Conservation (phyloP, 768 basidiomycete genomes). For the Amanita polypyramis region DNA sequence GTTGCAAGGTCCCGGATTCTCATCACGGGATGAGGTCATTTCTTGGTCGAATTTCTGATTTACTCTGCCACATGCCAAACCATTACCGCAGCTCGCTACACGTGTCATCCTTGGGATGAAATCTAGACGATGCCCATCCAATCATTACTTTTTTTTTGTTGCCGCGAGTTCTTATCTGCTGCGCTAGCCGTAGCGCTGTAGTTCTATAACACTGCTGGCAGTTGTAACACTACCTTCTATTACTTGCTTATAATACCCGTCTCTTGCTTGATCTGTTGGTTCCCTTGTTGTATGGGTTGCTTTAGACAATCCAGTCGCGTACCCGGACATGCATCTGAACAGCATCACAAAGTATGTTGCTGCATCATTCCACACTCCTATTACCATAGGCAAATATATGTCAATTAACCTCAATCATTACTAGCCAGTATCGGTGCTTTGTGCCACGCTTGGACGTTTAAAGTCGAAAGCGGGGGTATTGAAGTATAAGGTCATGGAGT, state of each 20-base stretch:
- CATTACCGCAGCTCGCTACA: not conserved
- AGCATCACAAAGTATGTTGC: too few relatives aligned
- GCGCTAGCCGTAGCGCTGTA: not conserved
- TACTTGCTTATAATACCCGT: not conserved
- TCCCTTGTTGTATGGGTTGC: not conserved
- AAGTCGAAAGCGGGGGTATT: slow-evolving; percentile 20
- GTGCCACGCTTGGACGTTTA: too few relatives aligned
- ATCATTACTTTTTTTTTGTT: not conserved
- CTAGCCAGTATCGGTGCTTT: slow-evolving; percentile 18
- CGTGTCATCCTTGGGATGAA: not conserved
- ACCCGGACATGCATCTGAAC: slow-evolving; percentile 9
- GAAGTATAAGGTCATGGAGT: not conserved
- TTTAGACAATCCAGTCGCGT: not conserved
- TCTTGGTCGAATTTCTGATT: slow-evolving; percentile 66
- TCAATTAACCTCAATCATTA: too few relatives aligned
- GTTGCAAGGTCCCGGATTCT: slow-evolving; percentile 27
- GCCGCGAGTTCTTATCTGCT: not conserved
- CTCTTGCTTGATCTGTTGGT: not conserved
- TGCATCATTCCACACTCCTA: too few relatives aligned
- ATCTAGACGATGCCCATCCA: not conserved
- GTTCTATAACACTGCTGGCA: not conserved
- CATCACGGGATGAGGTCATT: slow-evolving; percentile 38
- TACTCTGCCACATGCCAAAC: not conserved
- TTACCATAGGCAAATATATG: too few relatives aligned
- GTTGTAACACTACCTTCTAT: not conserved